Conservation (phyloP, 805 yeast genomes). For the Lipomyces kockii region DNA sequence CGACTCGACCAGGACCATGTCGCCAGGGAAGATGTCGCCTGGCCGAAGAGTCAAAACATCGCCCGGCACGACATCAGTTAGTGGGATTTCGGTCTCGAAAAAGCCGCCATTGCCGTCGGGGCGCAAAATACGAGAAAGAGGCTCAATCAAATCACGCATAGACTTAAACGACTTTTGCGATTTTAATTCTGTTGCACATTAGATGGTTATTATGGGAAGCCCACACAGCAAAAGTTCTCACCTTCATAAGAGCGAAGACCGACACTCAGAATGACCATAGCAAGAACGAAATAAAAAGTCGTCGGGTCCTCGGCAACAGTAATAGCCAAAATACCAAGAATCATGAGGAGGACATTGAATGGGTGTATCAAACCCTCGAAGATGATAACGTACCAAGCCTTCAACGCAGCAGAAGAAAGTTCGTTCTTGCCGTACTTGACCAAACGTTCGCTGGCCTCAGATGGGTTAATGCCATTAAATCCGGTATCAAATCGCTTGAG, state of each 20-base stretch:
- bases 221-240: not conserved
- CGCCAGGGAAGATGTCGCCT: constrained; percentile 93
- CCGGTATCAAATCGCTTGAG: constrained; percentile 32
- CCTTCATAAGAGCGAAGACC: constrained; percentile 36
- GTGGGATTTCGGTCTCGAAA: constrained; percentile 52
- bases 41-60: constrained; percentile 83
- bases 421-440: constrained; percentile 32
- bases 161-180: constrained; percentile 35
- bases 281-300: constrained; percentile 35
- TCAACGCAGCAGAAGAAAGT: constrained; percentile 30
- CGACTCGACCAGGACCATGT: constrained; percentile 73
- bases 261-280: constrained; percentile 34
- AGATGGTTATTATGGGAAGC: not conserved
- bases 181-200: constrained; percentile 25
- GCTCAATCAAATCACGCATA: constrained; percentile 35
- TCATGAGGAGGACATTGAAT: constrained; percentile 31
- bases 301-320: constrained; percentile 36
- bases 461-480: constrained; percentile 23
- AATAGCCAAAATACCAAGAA: constrained; percentile 36
- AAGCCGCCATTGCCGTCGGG: constrained; percentile 29
- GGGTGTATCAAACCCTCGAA: constrained; percentile 34
- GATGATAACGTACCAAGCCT: constrained; percentile 33
- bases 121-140: constrained; percentile 32
- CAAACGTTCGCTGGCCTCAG: constrained; percentile 26
- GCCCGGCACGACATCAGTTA: constrained; percentile 83